Conservation (phyloP, 768 basidiomycete genomes). For the Auriscalpium microsporum region DNA sequence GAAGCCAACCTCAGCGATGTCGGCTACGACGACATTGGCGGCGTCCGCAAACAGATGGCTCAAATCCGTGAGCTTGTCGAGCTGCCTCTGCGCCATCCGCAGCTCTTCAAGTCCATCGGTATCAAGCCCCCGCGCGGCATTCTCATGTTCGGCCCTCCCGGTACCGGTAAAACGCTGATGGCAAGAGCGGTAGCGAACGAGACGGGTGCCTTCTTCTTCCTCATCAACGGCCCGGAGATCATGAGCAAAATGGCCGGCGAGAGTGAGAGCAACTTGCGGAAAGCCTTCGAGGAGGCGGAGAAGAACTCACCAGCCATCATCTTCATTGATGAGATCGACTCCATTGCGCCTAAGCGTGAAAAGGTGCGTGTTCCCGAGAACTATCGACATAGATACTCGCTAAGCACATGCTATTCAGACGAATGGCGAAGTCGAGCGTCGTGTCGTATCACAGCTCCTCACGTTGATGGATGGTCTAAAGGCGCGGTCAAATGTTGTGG, state of each 20-base stretch:
- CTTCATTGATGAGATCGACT: conserved; percentile 99
- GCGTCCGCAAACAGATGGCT: conserved; percentile 98
- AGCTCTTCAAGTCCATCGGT: conserved; percentile 99
- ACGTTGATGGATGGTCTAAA: conserved; percentile 99
- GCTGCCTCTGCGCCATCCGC: conserved; percentile 94
- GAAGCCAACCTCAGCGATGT: conserved; percentile 95
- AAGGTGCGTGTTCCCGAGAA: conserved; percentile 48
- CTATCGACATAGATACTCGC: conserved; percentile 1
- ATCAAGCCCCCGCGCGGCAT: conserved; percentile 99
- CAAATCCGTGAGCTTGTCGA: conserved; percentile 99
- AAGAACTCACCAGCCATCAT: conserved; percentile 99
- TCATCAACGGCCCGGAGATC: conserved; percentile 99
- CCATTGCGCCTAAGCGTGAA: conserved; percentile 99
- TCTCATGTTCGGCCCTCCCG: conserved; percentile 96
- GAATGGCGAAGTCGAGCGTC: conserved; percentile 98
- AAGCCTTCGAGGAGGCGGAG: conserved; percentile 99
- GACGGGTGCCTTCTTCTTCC: conserved; percentile 99
- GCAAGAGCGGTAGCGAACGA: conserved; percentile 99
- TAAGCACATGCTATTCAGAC: conserved; percentile 43
- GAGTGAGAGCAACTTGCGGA: conserved; percentile 92
- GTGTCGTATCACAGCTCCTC: conserved; percentile 95
- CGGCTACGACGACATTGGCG: conserved; percentile 98
- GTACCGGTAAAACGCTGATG: conserved; percentile 99
- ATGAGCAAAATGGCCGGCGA: conserved; percentile 99
- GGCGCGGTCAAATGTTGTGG: conserved; percentile 97